phyloP scores from a whole-genome alignment of 257 asterid genomes.

The Paraleonurus japonicus region DNA sequence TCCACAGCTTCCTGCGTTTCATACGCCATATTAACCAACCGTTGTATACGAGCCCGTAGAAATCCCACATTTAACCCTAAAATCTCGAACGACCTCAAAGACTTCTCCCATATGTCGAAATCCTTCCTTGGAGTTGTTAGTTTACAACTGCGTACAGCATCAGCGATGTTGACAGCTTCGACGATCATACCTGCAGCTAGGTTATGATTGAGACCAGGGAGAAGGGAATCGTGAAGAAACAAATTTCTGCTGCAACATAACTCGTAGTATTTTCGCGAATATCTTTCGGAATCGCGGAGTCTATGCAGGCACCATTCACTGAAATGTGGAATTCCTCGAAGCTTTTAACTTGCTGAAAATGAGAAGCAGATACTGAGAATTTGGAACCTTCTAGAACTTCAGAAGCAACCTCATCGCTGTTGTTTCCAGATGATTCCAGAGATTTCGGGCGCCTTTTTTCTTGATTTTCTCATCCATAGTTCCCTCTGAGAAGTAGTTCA shows the following conservation, averaged over 20 bases:
- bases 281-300: conserved; percentile 51
- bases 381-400: conserved; percentile 53
- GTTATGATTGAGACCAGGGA: conserved; percentile 43
- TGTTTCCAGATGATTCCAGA: conserved; percentile 51
- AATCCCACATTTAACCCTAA: conserved; percentile 48
- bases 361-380: conserved; percentile 24
- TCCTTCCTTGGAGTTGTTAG: conserved; percentile 39
- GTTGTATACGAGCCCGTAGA: conserved; percentile 33
- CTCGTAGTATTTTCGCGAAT: conserved; percentile 43
- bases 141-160: conserved; percentile 44
- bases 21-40: conserved; percentile 36
- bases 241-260: conserved; percentile 42
- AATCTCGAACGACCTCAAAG: conserved; percentile 51
- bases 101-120: conserved; percentile 52
- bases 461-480: conserved; percentile 18
- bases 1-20: conserved; percentile 38
- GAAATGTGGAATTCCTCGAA: conserved; percentile 48
- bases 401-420: conserved; percentile 58
- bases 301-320: conserved; percentile 41
- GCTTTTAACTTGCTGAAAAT: conserved; percentile 39
- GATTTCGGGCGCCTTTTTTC: conserved; percentile 39
- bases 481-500: conserved; percentile 31
- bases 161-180: conserved; percentile 40
- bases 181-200: conserved; percentile 48
- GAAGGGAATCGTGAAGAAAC: conserved; percentile 42